A percentile compares a stretch with the other conserved stretches of the same genome.
Conservation (phyloP, 148 eudicot genomes). For the Oxyria digyna region DNA sequence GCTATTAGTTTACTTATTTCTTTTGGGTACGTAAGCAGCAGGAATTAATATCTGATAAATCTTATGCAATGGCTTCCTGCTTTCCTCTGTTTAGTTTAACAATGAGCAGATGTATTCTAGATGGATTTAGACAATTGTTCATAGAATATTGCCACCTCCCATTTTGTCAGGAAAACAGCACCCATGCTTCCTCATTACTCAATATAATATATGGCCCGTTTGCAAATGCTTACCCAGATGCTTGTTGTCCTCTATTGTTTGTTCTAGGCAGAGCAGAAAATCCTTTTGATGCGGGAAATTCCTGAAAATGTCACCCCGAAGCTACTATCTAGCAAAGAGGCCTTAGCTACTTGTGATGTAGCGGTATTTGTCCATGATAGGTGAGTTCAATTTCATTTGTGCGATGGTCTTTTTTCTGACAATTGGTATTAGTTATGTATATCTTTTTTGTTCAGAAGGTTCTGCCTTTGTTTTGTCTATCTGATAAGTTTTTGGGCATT, state of each 20-base stretch:
- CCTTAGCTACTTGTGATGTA: conserved; percentile 66
- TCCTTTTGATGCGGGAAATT: conserved; percentile 70
- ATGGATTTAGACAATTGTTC: not conserved
- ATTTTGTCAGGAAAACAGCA: not conserved
- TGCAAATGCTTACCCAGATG: not conserved
- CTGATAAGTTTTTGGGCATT: not conserved
- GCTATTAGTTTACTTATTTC: too few species aligned
- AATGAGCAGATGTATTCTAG: not conserved
- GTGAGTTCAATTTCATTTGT: conserved; percentile 14
- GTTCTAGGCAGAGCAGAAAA: conserved; percentile 53
- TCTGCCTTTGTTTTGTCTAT: not conserved
- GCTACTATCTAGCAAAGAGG: conserved; percentile 47
- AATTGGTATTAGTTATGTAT: not conserved
- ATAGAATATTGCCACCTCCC: not conserved
- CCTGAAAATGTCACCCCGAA: conserved; percentile 53
- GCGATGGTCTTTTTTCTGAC: not conserved
- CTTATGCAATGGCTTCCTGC: too few species aligned
- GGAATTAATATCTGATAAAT: too few species aligned
- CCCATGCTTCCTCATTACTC: too few species aligned
- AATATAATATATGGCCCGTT: too few species aligned
- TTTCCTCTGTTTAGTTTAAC: not conserved
- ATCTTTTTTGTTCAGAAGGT: not conserved
- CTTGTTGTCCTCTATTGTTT: not conserved
- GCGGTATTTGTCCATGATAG: conserved; percentile 89
- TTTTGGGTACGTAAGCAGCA: too few species aligned